Evolutionary conservation across 2,329 filamentous ascomycete species (phyloP), one percentile per base, ranked within the genome.

Genomic region (Capronia coronata): DNA sequence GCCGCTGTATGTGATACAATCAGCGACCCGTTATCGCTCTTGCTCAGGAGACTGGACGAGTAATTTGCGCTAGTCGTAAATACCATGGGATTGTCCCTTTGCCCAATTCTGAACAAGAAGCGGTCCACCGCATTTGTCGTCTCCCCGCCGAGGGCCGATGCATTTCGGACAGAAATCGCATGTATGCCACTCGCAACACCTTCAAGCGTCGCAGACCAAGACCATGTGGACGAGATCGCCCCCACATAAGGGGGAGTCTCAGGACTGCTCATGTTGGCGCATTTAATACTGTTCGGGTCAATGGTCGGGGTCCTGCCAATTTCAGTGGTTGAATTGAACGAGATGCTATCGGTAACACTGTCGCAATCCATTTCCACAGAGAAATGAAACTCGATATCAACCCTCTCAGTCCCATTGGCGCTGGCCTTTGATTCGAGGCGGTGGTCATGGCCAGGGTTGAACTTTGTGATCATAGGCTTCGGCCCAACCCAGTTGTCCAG

Each of bases 351-450:
- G 0, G 69, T 73, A 11, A 83, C 67, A 0, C 67, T 68, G n/a
- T 74, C 67, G 62, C 82, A 84, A 56, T 79, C 69, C 80, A 84
- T 83, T 39, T 74, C 67, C 1, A 69, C 68, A 1, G 79, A 82
- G 62, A 82, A 84, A 29, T 78, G 73, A 2, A 84, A 51, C 43
- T 75, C 71, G 38, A 84, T 66, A 4, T 72, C 62, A 13, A 81
- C 57, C 3, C 63, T 67, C 42, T 78, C 74, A 19, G 67, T 62
- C 35, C 68, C 59, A 25, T 67, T 65, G 1, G 67, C 62, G 1
- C 55, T 52, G 13, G 69, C 70, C 25, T 65, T 71, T 0, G 80
- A 81, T 14, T 73, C 52, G 3, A 83, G 61, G 1, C 79, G 75
- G 1, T 65, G 64, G 59, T 85, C 82, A 57, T 85, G 81, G 2